Percentiles rank a stretch among this genome's conserved stretches.
Evolutionary conservation across 2,329 filamentous ascomycete species (phyloP).

Genomic region (Pseudogymnoascus sp.): DNA sequence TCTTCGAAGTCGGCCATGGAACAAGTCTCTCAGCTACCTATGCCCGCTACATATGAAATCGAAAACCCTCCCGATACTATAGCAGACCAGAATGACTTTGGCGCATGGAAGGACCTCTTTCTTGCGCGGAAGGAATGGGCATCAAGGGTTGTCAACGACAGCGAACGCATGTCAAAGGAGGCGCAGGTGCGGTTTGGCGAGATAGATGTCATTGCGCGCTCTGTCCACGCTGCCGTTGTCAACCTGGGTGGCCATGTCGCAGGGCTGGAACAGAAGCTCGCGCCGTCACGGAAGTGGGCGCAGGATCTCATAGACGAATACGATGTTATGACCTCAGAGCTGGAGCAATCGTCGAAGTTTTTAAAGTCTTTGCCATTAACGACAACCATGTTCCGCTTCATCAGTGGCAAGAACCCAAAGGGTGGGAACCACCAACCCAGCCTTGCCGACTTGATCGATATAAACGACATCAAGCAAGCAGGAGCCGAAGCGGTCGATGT

Average conservation of each 20-base stretch:
- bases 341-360: conserved; percentile 60
- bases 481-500: conserved; percentile 54
- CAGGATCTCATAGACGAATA: conserved; percentile 61
- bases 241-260: conserved; percentile 74
- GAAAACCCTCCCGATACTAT: conserved; percentile 75
- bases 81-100: conserved; percentile 67
- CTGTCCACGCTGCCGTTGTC: conserved; percentile 73
- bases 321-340: conserved; percentile 51
- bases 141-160: conserved; percentile 58
- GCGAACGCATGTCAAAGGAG: conserved; percentile 53
- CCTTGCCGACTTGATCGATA: conserved; percentile 68
- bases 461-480: conserved; percentile 63
- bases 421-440: conserved; percentile 45
- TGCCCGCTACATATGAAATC: conserved; percentile 47
- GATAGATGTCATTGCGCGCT: conserved; percentile 68
- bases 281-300: conserved; percentile 64
- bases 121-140: conserved; percentile 76
- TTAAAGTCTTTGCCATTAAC: conserved; percentile 58
- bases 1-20: conserved; percentile 38
- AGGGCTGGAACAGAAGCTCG: conserved; percentile 61
- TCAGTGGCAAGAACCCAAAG: conserved; percentile 43
- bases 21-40: conserved; percentile 40
- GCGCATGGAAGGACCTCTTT: conserved; percentile 85
- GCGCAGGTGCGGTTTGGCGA: conserved; percentile 61
- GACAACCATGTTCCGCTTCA: conserved; percentile 56